phyloP scores from a whole-genome alignment of 2,329 filamentous ascomycete genomes.

The Lojkania enalia region DNA sequence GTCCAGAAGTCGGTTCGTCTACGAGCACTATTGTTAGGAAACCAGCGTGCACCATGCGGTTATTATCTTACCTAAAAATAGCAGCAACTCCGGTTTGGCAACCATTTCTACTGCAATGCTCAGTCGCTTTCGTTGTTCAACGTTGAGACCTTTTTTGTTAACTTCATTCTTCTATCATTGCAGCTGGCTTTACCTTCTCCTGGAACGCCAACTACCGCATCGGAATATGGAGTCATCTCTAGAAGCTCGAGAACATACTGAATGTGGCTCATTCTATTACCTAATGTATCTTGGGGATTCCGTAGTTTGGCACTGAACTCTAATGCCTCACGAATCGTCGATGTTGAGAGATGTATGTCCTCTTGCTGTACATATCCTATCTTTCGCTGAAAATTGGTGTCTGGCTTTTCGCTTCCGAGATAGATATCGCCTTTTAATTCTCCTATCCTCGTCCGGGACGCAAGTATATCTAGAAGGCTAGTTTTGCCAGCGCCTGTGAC shows the following conservation, averaged over 20 bases:
- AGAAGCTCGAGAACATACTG: slow-evolving; percentile 84
- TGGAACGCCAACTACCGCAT: slow-evolving; percentile 82
- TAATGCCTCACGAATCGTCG: slow-evolving; percentile 14
- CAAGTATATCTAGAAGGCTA: slow-evolving; percentile 16
- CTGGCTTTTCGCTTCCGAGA: slow-evolving; percentile 5
- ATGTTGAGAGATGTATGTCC: slow-evolving; percentile 11
- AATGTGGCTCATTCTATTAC: slow-evolving; percentile 6
- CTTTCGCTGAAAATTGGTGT: slow-evolving; percentile 15
- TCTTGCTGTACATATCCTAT: slow-evolving; percentile 24
- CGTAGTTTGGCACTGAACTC: slow-evolving; percentile 12
- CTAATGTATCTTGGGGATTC: not conserved
- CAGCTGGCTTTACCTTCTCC: slow-evolving; percentile 72
- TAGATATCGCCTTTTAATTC: slow-evolving; percentile 15
- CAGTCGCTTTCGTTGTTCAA: slow-evolving; percentile 64
- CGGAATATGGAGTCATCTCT: slow-evolving; percentile 83
- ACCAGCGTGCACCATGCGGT: too few species aligned
- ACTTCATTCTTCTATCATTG: slow-evolving; percentile 56
- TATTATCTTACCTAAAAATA: slow-evolving; percentile 46
- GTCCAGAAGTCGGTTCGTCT: slow-evolving; percentile 76
- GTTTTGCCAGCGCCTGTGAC: slow-evolving; percentile 21
- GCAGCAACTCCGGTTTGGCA: slow-evolving; percentile 33
- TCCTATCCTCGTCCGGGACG: slow-evolving; percentile 10
- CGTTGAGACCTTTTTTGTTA: slow-evolving; percentile 55
- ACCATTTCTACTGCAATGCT: slow-evolving; percentile 59
- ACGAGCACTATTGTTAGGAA: too few species aligned